Evolutionary conservation across 1,284 basidiomycete genomes (phyloP).

Genomic region (Cryptococcus amylolentus): DNA sequence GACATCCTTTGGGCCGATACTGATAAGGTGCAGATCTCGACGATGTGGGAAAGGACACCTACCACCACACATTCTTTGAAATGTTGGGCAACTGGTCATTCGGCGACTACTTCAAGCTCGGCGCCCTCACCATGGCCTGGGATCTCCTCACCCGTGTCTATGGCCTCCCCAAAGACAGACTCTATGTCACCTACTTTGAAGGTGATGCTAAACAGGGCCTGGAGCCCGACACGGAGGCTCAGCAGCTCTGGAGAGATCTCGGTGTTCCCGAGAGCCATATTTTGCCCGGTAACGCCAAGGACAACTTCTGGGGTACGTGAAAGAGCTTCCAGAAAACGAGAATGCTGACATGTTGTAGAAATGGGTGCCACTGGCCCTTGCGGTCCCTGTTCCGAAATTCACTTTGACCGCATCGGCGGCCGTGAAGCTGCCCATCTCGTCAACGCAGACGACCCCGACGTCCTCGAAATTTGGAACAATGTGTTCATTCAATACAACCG

Average conservation of each 20-base stretch:
- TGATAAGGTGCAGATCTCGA: conserved; percentile 68
- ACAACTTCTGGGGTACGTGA: conserved; percentile 94
- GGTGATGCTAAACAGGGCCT: conserved; percentile 84
- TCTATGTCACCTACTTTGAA: conserved; percentile 98
- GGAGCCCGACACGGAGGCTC: conserved; percentile 82
- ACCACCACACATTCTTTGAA: conserved; percentile 91
- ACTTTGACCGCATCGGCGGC: conserved; percentile 87
- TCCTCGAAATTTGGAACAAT: conserved; percentile 99
- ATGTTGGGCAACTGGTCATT: conserved; percentile 99
- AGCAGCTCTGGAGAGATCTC: conserved; percentile 76
- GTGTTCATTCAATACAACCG: conserved; percentile 99
- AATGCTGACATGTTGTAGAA: conserved; percentile 56
- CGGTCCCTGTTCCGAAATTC: conserved; percentile 96
- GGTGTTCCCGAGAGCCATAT: conserved; percentile 88
- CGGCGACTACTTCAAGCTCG: conserved; percentile 99
- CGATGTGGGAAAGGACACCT: conserved; percentile 89
- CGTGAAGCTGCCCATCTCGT: conserved; percentile 88
- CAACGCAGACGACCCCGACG: conserved; percentile 91
- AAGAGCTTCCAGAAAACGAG: not conserved
- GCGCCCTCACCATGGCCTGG: conserved; percentile 91
- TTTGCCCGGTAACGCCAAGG: conserved; percentile 89
- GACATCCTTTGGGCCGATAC: not conserved
- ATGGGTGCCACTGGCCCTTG: conserved; percentile 99
- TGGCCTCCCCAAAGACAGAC: conserved; percentile 78
- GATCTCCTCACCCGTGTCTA: conserved; percentile 83